Percentiles rank a stretch among this genome's conserved stretches.
Evolutionary conservation across 1,284 basidiomycete genomes (phyloP).

Genomic region (Chiua sp.): DNA sequence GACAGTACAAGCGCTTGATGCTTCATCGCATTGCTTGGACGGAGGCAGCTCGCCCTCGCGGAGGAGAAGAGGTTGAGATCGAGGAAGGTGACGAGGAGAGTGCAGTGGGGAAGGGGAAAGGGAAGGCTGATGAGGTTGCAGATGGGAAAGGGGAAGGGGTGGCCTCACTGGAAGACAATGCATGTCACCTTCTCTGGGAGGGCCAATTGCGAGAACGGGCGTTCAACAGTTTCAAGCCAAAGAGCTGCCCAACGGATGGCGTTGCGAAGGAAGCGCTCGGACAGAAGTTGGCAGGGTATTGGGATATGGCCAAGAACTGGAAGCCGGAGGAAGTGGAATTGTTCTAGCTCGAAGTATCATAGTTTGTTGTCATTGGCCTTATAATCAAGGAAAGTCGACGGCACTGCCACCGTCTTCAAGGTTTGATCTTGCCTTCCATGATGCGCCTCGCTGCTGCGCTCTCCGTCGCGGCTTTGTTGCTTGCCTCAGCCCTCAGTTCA

Average conservation of each 20-base stretch:
- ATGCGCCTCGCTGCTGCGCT: slow-evolving; percentile 17
- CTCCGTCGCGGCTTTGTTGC: neutral
- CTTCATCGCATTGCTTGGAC: slow-evolving; percentile 93
- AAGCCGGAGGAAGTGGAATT: slow-evolving; percentile 78
- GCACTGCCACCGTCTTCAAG: neutral
- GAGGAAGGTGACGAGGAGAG: slow-evolving; percentile 55
- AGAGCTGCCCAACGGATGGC: slow-evolving; percentile 85
- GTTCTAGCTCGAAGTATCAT: slow-evolving; percentile 48
- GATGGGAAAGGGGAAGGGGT: slow-evolving; percentile 11
- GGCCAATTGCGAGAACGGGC: slow-evolving; percentile 85
- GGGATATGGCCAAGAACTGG: slow-evolving; percentile 94
- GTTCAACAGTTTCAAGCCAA: slow-evolving; percentile 84
- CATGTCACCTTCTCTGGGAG: slow-evolving; percentile 93
- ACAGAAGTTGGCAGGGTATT: slow-evolving; percentile 83
- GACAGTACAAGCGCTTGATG: slow-evolving; percentile 91
- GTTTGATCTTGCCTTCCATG: slow-evolving; percentile 5
- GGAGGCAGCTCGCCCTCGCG: slow-evolving; percentile 83
- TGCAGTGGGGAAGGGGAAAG: slow-evolving; percentile 38
- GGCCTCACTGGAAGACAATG: slow-evolving; percentile 80
- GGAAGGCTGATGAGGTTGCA: slow-evolving; percentile 24
- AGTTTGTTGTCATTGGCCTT: neutral
- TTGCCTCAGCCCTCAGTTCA: slow-evolving; percentile 8
- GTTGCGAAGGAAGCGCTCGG: slow-evolving; percentile 88
- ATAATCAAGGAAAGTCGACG: no score
- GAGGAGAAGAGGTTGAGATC: slow-evolving; percentile 70